Conservation (phyloP, 2,329 filamentous ascomycete species). For the Aspergillus ochraceus region DNA sequence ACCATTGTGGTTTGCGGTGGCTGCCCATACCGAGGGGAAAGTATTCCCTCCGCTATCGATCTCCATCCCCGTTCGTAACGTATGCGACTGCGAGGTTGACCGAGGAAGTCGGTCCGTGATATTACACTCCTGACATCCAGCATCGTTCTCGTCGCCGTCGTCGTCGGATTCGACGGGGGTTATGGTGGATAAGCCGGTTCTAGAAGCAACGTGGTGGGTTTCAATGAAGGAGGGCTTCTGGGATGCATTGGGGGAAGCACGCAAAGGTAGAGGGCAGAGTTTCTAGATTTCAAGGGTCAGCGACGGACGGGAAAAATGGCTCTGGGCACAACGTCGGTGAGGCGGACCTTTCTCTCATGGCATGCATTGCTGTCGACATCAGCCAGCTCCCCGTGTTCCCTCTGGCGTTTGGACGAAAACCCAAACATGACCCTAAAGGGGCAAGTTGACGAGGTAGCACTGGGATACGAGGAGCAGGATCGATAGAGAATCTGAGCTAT, state of each 20-base stretch:
- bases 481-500: background rate
- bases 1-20: slow-evolving; percentile 17
- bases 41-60: slow-evolving; percentile 30
- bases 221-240: slow-evolving; percentile 21
- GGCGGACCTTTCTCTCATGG: slow-evolving; percentile 28
- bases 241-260: slow-evolving; percentile 24
- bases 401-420: slow-evolving; percentile 25
- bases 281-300: slow-evolving; percentile 23
- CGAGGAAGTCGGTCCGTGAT: background rate
- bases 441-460: background rate
- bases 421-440: slow-evolving; percentile 21
- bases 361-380: slow-evolving; percentile 56
- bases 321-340: background rate
- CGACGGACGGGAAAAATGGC: background rate
- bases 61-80: slow-evolving; percentile 25
- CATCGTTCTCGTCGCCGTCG: slow-evolving; percentile 26
- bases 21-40: slow-evolving; percentile 21
- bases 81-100: background rate
- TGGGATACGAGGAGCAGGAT: background rate
- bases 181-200: slow-evolving; percentile 26
- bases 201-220: slow-evolving; percentile 13
- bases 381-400: slow-evolving; percentile 57
- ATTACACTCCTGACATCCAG: background rate
- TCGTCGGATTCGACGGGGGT: slow-evolving; percentile 40
- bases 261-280: slow-evolving; percentile 32